These are phyloP conservation scores for Cladophialophora exuberans DNA, from an alignment of 2,329 filamentous ascomycete species.

Conservation along the genomic window DNA sequence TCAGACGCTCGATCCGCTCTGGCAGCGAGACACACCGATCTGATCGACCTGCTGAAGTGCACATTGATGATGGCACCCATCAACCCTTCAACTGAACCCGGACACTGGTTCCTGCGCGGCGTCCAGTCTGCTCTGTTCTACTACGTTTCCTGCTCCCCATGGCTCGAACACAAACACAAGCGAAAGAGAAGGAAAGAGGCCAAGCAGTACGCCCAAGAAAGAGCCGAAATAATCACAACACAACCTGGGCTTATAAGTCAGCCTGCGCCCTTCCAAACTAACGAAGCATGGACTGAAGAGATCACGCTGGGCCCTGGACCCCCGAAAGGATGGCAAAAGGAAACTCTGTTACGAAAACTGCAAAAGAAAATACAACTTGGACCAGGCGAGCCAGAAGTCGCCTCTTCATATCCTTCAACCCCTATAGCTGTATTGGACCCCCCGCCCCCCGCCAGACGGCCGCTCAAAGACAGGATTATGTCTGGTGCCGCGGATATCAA, in stretches of 20 bases:
- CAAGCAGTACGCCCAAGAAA: constrained; percentile 66
- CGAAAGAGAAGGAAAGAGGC: constrained; percentile 73
- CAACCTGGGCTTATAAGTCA: constrained; percentile 77
- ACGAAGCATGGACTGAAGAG: constrained; percentile 86
- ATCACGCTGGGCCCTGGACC: constrained; percentile 78
- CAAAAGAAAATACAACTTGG: constrained; percentile 54
- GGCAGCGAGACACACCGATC: constrained; percentile 2
- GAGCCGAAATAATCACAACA: constrained; percentile 60
- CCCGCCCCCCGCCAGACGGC: no score
- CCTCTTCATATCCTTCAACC: constrained; percentile 62
- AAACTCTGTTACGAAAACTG: constrained; percentile 24
- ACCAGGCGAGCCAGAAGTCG: not conserved
- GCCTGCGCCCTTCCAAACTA: constrained; percentile 78
- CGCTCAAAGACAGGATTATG: constrained; percentile 84
- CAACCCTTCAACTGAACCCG: constrained; percentile 24
- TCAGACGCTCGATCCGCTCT: no score
- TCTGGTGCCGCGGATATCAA: constrained; percentile 71
- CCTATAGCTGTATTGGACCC: no score
- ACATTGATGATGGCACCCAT: constrained; percentile 18
- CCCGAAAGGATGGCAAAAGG: constrained; percentile 44
- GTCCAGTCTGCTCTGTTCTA: constrained; percentile 56
- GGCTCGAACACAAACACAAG: constrained; percentile 69
- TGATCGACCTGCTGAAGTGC: not conserved
- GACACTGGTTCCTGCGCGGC: constrained; percentile 51
- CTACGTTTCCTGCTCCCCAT: constrained; percentile 58